phyloP scores from a whole-genome alignment of 106 monocot genomes.

The Acanthochlamys bracteata region DNA sequence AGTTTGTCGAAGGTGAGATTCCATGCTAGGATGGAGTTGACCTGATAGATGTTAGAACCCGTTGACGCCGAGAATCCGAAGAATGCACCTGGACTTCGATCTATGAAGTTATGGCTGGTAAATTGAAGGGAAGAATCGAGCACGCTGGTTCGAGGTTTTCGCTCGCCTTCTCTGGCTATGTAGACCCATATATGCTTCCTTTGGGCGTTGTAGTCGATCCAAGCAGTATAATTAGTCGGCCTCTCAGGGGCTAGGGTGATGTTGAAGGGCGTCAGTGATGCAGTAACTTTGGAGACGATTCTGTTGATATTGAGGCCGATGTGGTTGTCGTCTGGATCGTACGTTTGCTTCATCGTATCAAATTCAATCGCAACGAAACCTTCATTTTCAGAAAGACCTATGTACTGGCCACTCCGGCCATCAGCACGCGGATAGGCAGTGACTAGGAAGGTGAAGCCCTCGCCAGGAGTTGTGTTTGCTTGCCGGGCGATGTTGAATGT shows the following conservation, averaged over 20 bases:
- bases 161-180: constrained; percentile 11
- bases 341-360: constrained; percentile 57
- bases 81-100: too few species aligned
- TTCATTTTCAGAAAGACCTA: constrained; percentile 85
- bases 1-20: constrained; percentile 41
- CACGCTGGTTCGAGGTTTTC: constrained; percentile 22
- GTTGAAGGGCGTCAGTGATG: constrained; percentile 24
- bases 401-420: constrained; percentile 43
- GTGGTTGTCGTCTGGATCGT: constrained; percentile 71
- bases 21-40: constrained; percentile 47
- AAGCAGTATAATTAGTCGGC: constrained; percentile 30
- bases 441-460: constrained; percentile 69
- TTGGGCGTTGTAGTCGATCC: constrained; percentile 69
- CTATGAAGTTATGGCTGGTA: constrained; percentile 17
- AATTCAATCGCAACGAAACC: constrained; percentile 72
- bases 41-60: constrained; percentile 25
- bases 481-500: constrained; percentile 39
- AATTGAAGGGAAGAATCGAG: constrained; percentile 40
- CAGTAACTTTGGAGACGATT: constrained; percentile 25
- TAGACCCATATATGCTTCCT: constrained; percentile 24
- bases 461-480: constrained; percentile 15
- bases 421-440: constrained; percentile 20
- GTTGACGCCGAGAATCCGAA: constrained; percentile 69
- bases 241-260: constrained; percentile 27
- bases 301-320: constrained; percentile 76